Base-by-base conservation (phyloP, 106 monocot genomes). In the Allium cepa region DNA sequence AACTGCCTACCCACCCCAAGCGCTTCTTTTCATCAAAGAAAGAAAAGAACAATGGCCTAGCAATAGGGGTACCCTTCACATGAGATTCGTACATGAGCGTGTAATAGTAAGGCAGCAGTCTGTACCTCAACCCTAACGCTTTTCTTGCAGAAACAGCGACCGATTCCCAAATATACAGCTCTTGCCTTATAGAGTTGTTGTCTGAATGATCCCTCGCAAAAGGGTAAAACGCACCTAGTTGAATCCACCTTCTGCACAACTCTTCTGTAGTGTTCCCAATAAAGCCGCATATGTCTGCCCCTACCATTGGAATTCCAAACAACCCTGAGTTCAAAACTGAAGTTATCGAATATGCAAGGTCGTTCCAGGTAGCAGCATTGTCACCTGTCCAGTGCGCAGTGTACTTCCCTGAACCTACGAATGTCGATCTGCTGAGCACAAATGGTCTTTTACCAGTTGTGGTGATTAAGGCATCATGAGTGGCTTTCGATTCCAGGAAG, bases 151-250 rank as follows among this genome's bases (percentile, higher is more conserved):
- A 71, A 0, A 8, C 45, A 9, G 85, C 68, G 0, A 88, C 92
- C 0, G 88, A 81, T 0, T 80, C 74, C 88, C 92, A 93, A 0
- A 79, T 52, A 55, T 85, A 88, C 36, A 85, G 88, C 79, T 93
- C 88, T 13, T 79, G 88, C 17, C 74, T 72, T n/a, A 60, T 63
- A 1, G 76, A 55, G 48, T 51, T 6, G 4, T 60, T 75, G 9
- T 63, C 57, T 0, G 80, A 78, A 61, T 93, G 88, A 63, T 88
- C 76, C 49, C 88, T 77, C 3, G 92, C 17, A 47, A 93, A 87
- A 10, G 92, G 92, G 53, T 88, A 93, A 85, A 93, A 93, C 18
- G 92, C 88, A 14, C 85, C 92, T 6, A 93, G 69, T 82, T 89
- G 91, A 71, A 91, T 87, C 91, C 91, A 82, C 4, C 88, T 59